A percentile compares a stretch with the other conserved stretches of the same genome.
phyloP scores from a whole-genome alignment of 2,329 filamentous ascomycete species.

The Beauveria rudraprayagi region DNA sequence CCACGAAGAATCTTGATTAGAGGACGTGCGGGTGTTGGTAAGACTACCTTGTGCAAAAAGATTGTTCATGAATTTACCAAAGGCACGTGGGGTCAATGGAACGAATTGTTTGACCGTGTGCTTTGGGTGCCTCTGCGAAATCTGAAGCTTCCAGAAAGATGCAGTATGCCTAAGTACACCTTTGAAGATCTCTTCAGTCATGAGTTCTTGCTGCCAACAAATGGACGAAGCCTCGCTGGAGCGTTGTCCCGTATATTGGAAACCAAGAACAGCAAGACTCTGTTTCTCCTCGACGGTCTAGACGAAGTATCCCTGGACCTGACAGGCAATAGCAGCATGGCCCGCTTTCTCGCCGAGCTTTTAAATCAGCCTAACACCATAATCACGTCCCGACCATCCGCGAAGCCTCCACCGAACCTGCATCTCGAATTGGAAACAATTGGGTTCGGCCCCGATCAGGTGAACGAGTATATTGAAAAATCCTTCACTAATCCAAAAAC shows the following conservation, averaged over 20 bases:
- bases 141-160: conserved; percentile 18
- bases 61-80: conserved; percentile 27
- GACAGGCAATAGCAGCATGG: not conserved
- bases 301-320: conserved; percentile 3
- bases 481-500: not conserved
- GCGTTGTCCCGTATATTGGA: not conserved
- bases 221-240: not conserved
- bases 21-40: conserved; percentile 30
- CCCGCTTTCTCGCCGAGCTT: not conserved
- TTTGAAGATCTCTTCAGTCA: conserved; percentile 19
- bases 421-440: not conserved
- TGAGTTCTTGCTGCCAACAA: conserved; percentile 21
- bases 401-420: not conserved
- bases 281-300: conserved; percentile 32
- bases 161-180: conserved; percentile 14
- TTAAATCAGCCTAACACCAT: not conserved
- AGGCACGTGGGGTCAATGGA: conserved; percentile 16
- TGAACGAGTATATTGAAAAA: not conserved
- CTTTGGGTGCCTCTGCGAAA: conserved; percentile 21
- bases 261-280: conserved; percentile 17
- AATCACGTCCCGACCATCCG: not conserved
- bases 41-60: conserved; percentile 35
- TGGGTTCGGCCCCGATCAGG: not conserved
- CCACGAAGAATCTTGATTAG: conserved; percentile 26
- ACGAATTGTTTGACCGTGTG: not conserved